These are phyloP conservation scores for Candida sp. DNA, from an alignment of 1,139 yeast genomes.

Conservation along the genomic window DNA sequence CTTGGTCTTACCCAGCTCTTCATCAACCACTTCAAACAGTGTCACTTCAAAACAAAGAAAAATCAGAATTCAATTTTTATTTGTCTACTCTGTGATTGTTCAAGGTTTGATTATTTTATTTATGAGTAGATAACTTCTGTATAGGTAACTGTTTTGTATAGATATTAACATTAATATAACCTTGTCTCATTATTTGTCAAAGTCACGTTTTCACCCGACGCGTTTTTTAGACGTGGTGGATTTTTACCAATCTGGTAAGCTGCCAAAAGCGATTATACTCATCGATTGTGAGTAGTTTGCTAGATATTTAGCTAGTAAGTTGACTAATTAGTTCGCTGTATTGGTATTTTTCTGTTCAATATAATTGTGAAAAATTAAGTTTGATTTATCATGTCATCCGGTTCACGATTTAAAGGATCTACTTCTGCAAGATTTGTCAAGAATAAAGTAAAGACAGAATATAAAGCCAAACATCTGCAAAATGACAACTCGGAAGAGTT, in stretches of 20 bases:
- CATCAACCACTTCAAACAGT: constrained; percentile 42
- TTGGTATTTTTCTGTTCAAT: too few relatives aligned
- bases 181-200: too few relatives aligned
- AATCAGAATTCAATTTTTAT: constrained; percentile 81
- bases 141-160: too few relatives aligned
- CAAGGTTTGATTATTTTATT: constrained; percentile 53
- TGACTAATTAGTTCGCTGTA: background rate
- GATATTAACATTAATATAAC: too few relatives aligned
- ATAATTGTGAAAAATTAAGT: too few relatives aligned
- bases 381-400: constrained; percentile 1
- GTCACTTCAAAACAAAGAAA: constrained; percentile 69
- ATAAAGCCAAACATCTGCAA: constrained; percentile 10
- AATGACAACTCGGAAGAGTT: constrained; percentile 10
- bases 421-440: constrained; percentile 55
- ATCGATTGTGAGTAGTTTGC: background rate
- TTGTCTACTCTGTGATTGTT: constrained; percentile 78
- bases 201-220: background rate
- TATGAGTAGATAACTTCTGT: constrained; percentile 25
- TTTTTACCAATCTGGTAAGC: background rate
- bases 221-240: background rate
- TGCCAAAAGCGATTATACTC: background rate
- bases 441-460: constrained; percentile 20
- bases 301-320: background rate
- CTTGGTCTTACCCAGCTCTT: constrained; percentile 62
- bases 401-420: constrained; percentile 40